These are phyloP conservation scores for Chaetomiaceae sp. DNA, from an alignment of 2,329 filamentous ascomycete genomes.

Conservation along the genomic window DNA sequence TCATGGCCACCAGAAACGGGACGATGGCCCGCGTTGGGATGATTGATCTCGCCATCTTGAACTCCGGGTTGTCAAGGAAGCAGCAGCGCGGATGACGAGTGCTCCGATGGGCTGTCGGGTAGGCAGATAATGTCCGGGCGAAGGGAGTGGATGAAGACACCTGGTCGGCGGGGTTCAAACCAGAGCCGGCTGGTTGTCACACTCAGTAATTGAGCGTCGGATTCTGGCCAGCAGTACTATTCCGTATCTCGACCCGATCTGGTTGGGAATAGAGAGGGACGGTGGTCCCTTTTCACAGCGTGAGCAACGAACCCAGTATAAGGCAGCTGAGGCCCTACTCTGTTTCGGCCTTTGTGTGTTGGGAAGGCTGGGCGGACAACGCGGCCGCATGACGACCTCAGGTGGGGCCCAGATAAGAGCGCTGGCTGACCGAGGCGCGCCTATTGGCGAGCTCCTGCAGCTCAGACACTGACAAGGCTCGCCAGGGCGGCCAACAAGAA, in stretches of 20 bases:
- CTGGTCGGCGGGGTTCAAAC: constrained; percentile 3
- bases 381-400: constrained; percentile 11
- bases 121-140: too few species aligned
- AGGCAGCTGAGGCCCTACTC: constrained; percentile 3
- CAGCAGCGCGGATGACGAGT: too few species aligned
- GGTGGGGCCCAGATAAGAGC: constrained; percentile 3
- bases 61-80: too few species aligned
- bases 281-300: not conserved
- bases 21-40: constrained; percentile 71
- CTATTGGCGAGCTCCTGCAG: constrained; percentile 7
- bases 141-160: constrained; percentile 11
- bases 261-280: constrained; percentile 6
- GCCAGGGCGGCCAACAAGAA: too few species aligned
- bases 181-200: not conserved
- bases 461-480: too few species aligned
- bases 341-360: constrained; percentile 3
- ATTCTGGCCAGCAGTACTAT: not conserved
- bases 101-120: too few species aligned
- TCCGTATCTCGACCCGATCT: not conserved
- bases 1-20: constrained; percentile 87
- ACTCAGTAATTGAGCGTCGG: not conserved
- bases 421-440: too few species aligned
- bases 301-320: not conserved
- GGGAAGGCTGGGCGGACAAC: constrained; percentile 7
- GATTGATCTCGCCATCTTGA: constrained; percentile 21